Conservation (phyloP, 169 alveolate genomes). For the Perkinsus chesapeaki region DNA sequence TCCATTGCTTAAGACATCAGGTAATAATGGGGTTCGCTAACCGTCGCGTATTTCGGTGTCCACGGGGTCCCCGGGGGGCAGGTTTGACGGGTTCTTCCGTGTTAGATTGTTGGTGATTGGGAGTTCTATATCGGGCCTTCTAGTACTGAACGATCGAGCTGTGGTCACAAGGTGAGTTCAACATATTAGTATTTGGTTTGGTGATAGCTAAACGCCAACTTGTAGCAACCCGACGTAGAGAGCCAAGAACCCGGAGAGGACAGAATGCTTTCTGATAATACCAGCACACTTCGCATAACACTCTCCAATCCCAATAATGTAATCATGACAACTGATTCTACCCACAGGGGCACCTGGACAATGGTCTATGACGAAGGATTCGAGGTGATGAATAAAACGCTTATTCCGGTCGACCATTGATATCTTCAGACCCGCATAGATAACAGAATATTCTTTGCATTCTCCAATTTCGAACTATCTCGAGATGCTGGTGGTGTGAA, state of each 20-base stretch:
- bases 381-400: neutral
- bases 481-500: neutral
- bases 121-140: neutral
- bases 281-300: neutral
- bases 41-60: too few relatives aligned
- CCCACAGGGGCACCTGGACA: neutral
- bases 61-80: too few relatives aligned
- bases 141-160: neutral
- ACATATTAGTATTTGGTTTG: neutral
- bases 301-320: neutral
- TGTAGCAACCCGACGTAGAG: neutral
- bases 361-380: neutral
- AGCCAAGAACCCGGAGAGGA: neutral
- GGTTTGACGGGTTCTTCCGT: neutral
- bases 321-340: neutral
- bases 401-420: neutral
- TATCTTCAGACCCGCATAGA: neutral
- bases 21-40: neutral
- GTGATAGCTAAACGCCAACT: neutral
- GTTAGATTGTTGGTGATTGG: neutral
- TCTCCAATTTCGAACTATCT: neutral
- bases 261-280: neutral
- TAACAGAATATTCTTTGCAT: neutral
- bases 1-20: neutral
- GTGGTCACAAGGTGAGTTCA: neutral